Conservation (phyloP, 306 rosid genomes). For the Glycine soja region DNA sequence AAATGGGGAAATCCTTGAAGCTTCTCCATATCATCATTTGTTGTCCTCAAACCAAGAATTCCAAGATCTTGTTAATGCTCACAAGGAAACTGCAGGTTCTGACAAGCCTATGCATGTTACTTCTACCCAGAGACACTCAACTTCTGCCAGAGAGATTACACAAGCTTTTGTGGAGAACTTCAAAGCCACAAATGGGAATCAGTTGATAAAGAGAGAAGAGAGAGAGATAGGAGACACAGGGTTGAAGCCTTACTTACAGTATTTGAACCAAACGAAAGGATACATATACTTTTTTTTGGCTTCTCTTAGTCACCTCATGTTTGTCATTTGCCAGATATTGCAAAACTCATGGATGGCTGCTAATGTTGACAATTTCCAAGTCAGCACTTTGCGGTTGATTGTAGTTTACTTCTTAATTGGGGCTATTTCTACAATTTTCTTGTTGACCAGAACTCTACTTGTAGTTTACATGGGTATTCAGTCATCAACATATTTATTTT, state of each 20-base stretch:
- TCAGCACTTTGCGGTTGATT: slow-evolving; percentile 41
- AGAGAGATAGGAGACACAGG: slow-evolving; percentile 59
- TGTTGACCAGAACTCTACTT: slow-evolving; percentile 42
- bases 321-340: slow-evolving; percentile 48
- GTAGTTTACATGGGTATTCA: slow-evolving; percentile 39
- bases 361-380: slow-evolving; percentile 45
- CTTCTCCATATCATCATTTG: slow-evolving; percentile 51
- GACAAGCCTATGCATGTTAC: background rate
- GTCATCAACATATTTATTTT: slow-evolving; percentile 52
- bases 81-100: slow-evolving; percentile 50
- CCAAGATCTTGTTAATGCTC: slow-evolving; percentile 62
- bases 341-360: slow-evolving; percentile 64
- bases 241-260: slow-evolving; percentile 57
- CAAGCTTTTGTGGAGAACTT: slow-evolving; percentile 26
- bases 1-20: slow-evolving; percentile 51
- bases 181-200: slow-evolving; percentile 38
- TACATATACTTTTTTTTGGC: slow-evolving; percentile 43
- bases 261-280: slow-evolving; percentile 56
- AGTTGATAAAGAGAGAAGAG: slow-evolving; percentile 59
- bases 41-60: slow-evolving; percentile 54
- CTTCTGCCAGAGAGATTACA: slow-evolving; percentile 30
- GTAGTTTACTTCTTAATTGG: slow-evolving; percentile 50
- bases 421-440: slow-evolving; percentile 5
- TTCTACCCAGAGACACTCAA: slow-evolving; percentile 19
- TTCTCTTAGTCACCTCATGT: slow-evolving; percentile 28